These are phyloP conservation scores for Ophiostoma perfectum DNA, from an alignment of 2,329 filamentous ascomycete species.

Conservation along the genomic window DNA sequence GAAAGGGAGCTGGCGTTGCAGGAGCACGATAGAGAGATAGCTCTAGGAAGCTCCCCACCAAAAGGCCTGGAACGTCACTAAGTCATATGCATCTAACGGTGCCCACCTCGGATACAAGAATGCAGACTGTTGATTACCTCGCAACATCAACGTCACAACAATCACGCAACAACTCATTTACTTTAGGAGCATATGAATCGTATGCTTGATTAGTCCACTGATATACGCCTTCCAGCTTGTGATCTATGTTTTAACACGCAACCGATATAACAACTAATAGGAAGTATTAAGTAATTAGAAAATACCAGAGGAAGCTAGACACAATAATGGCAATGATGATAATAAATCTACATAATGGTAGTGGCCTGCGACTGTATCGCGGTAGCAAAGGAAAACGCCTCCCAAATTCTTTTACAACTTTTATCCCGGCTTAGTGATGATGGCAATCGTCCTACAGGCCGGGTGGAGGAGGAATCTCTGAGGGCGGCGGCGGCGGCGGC, in stretches of 20 bases:
- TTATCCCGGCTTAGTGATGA: neutral
- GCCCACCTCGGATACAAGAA: slow-evolving; percentile 8
- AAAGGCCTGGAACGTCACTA: slow-evolving; percentile 3
- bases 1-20: neutral
- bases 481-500: slow-evolving; percentile 35
- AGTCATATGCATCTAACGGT: slow-evolving; percentile 9
- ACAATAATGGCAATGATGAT: neutral
- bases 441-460: neutral
- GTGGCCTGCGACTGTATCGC: neutral
- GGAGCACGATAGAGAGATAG: neutral
- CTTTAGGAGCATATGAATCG: no score
- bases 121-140: neutral
- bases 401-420: neutral
- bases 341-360: neutral
- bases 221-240: no score
- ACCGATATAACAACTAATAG: neutral
- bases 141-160: neutral
- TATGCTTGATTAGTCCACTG: no score
- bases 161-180: no score
- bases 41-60: slow-evolving; percentile 10
- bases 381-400: neutral
- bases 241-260: no score
- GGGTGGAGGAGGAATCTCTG: slow-evolving; percentile 35
- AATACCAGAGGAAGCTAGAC: neutral
- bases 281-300: neutral